Percentiles rank a stretch among this genome's conserved stretches.
Conservation (phyloP, 2,329 filamentous ascomycete genomes). For the Phoma sp. region DNA sequence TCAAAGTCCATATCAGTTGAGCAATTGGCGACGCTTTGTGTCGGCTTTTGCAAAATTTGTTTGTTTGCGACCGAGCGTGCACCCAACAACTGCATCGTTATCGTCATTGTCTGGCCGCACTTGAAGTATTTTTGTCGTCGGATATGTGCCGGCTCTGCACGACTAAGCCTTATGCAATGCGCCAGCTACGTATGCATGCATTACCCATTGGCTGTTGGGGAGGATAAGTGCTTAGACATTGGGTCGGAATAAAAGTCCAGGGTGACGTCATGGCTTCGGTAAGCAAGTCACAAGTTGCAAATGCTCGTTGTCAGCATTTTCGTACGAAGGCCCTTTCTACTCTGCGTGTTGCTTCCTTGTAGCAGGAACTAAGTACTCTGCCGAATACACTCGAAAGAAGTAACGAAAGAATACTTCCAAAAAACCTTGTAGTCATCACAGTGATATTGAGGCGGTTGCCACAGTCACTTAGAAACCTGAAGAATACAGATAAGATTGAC, state of each 20-base stretch:
- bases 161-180: neutral
- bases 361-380: too few species aligned
- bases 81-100: neutral
- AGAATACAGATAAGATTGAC: too few species aligned
- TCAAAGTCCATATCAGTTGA: neutral
- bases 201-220: neutral
- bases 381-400: too few species aligned
- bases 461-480: too few species aligned
- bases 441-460: too few species aligned
- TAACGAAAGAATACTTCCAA: too few species aligned
- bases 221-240: neutral
- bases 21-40: slow-evolving; percentile 3
- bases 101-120: neutral
- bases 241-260: neutral
- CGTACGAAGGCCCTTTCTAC: neutral
- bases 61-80: slow-evolving; percentile 8
- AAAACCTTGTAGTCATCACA: too few species aligned
- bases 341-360: too few species aligned
- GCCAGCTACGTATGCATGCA: neutral
- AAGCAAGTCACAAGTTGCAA: neutral
- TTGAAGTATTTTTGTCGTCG: neutral
- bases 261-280: slow-evolving; percentile 6
- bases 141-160: neutral
- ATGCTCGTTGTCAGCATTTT: neutral
- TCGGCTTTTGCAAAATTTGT: slow-evolving; percentile 7